These are phyloP conservation scores for Penicillium glabrum DNA, from an alignment of 2,329 filamentous ascomycete species.

Conservation along the genomic window DNA sequence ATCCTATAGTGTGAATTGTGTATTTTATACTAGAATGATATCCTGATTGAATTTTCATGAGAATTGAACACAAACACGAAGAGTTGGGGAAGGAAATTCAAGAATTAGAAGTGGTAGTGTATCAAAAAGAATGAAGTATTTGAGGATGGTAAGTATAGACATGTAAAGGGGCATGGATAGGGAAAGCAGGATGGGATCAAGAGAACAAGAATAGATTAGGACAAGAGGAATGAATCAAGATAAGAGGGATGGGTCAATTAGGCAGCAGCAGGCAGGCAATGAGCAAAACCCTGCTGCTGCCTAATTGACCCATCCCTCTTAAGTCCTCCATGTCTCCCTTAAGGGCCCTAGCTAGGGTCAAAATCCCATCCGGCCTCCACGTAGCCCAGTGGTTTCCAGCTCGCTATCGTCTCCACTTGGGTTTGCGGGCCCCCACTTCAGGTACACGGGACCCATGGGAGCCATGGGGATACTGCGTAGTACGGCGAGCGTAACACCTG, in stretches of 20 bases:
- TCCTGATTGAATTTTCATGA: background rate
- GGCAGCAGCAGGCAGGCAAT: too few relatives aligned
- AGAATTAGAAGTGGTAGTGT: background rate
- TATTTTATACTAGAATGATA: background rate
- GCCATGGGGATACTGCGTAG: background rate
- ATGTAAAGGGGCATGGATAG: background rate
- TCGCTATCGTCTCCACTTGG: background rate
- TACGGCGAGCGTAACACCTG: background rate
- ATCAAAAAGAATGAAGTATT: background rate
- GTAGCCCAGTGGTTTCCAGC: background rate
- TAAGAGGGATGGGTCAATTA: too few relatives aligned
- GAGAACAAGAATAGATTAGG: background rate
- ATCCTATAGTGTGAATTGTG: constrained; percentile 36
- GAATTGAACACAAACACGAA: background rate
- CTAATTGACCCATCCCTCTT: too few relatives aligned
- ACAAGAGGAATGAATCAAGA: background rate
- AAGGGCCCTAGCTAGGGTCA: background rate
- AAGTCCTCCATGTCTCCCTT: background rate
- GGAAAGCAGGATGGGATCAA: background rate
- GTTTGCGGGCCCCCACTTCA: background rate
- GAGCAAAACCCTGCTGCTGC: too few relatives aligned
- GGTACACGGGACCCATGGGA: background rate
- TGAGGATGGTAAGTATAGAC: background rate
- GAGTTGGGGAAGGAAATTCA: background rate
- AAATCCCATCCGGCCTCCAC: background rate